Evolutionary conservation across 2,329 filamentous ascomycete species (phyloP).

Genomic region (Ceratocystis albifundus): DNA sequence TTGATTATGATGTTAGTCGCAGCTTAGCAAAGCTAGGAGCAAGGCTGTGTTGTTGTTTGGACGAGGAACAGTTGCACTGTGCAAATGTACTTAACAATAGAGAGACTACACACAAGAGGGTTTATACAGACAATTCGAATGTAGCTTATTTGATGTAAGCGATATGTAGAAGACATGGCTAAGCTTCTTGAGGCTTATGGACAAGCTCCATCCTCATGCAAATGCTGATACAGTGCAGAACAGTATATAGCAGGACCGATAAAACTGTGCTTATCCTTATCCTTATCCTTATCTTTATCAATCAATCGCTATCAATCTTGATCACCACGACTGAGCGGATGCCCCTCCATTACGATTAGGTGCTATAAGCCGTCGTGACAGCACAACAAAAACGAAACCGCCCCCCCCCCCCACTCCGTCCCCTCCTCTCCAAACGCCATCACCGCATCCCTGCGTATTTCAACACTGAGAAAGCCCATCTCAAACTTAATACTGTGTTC

Average conservation of each 20-base stretch:
- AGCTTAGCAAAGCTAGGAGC: background rate
- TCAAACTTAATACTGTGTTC: background rate
- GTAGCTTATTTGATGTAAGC: no score
- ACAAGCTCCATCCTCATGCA: background rate
- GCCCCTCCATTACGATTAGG: slow-evolving; percentile 2
- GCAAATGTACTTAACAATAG: background rate
- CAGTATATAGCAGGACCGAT: background rate
- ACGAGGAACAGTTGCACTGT: background rate
- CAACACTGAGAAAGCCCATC: background rate
- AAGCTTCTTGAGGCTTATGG: no score
- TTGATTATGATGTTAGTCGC: background rate
- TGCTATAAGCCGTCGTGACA: slow-evolving; percentile 1
- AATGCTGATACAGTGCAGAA: background rate
- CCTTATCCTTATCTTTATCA: slow-evolving; percentile 20
- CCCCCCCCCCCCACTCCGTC: no score
- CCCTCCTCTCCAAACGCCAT: background rate
- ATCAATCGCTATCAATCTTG: slow-evolving; percentile 21
- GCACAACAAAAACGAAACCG: background rate
- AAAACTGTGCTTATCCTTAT: slow-evolving; percentile 18
- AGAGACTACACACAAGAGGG: background rate
- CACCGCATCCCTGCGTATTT: slow-evolving; percentile 10
- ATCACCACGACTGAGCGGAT: background rate
- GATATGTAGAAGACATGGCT: no score
- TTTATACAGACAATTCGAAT: background rate
- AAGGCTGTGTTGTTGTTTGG: background rate